These are phyloP conservation scores for Globisporangium acanthophoron DNA, from an alignment of 352 stramenopile species.

Conservation along the genomic window DNA sequence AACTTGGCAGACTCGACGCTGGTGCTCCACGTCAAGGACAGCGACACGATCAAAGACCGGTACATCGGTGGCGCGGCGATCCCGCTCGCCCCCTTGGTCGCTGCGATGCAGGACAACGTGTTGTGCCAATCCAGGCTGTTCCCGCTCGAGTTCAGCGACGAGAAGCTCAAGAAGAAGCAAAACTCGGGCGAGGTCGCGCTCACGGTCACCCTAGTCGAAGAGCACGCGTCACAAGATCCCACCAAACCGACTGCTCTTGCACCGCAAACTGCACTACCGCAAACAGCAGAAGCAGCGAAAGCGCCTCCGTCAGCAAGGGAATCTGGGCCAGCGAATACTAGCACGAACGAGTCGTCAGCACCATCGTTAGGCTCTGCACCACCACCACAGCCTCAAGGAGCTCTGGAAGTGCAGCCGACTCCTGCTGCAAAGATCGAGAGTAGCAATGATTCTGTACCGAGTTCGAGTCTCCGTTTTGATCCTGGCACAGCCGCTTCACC, in stretches of 20 bases:
- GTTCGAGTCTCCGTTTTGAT: no score
- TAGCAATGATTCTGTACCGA: no score
- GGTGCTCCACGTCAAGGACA: conserved; percentile 42
- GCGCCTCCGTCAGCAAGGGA: no score
- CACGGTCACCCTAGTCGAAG: conserved; percentile 34
- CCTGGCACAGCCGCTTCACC: not conserved
- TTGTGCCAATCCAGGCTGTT: conserved; percentile 30
- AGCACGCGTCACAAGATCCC: not conserved
- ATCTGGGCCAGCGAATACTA: no score
- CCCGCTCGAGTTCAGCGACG: conserved; percentile 32
- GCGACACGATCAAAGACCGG: conserved; percentile 35
- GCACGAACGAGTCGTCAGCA: no score
- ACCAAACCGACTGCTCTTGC: no score
- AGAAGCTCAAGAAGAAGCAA: conserved; percentile 40
- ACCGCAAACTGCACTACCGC: no score
- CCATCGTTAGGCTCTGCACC: no score
- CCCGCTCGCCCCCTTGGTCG: conserved; percentile 18
- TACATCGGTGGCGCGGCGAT: conserved; percentile 44
- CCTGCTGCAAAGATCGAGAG: no score
- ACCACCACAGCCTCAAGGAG: no score
- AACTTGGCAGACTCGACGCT: conserved; percentile 14
- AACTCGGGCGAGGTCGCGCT: conserved; percentile 30
- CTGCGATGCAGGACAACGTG: conserved; percentile 9
- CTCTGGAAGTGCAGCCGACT: no score
- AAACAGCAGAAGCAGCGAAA: no score